Conservation (phyloP, 2,329 filamentous ascomycete genomes). For the Podosphaera xanthii region DNA sequence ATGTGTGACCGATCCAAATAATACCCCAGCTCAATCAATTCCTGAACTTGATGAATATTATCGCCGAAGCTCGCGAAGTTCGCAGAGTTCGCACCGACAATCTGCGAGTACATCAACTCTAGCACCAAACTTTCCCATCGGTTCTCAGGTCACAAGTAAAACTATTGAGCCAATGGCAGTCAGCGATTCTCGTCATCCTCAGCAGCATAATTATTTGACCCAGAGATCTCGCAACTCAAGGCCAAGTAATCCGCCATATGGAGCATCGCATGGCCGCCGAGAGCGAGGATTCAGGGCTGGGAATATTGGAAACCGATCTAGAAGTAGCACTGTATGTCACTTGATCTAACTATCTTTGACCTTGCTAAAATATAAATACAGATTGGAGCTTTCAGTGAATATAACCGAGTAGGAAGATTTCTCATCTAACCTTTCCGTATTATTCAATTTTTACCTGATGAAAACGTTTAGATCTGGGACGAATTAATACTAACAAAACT, state of each 20-base stretch:
- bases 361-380: background rate
- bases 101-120: slow-evolving; percentile 6
- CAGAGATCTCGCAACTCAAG: slow-evolving; percentile 1
- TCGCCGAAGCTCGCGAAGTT: background rate
- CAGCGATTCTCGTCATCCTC: slow-evolving; percentile 3
- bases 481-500: background rate
- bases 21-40: slow-evolving; percentile 19
- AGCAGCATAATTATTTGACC: slow-evolving; percentile 3
- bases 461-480: too few relatives aligned
- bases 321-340: slow-evolving; percentile 12
- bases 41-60: background rate
- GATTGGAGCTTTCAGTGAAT: background rate
- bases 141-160: background rate
- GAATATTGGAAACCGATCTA: slow-evolving; percentile 7
- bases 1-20: slow-evolving; percentile 47
- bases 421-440: too few relatives aligned
- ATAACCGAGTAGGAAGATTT: background rate
- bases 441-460: too few relatives aligned
- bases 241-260: background rate
- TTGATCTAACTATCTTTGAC: background rate
- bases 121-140: background rate
- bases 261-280: slow-evolving; percentile 2
- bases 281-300: slow-evolving; percentile 4
- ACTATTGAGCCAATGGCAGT: background rate
- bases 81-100: slow-evolving; percentile 6